Percentiles rank a stretch among this genome's conserved stretches.
These are phyloP conservation scores for Podochytrium sp. DNA, from an alignment of 192 early-diverging fungal genomes.

Conservation along the genomic window DNA sequence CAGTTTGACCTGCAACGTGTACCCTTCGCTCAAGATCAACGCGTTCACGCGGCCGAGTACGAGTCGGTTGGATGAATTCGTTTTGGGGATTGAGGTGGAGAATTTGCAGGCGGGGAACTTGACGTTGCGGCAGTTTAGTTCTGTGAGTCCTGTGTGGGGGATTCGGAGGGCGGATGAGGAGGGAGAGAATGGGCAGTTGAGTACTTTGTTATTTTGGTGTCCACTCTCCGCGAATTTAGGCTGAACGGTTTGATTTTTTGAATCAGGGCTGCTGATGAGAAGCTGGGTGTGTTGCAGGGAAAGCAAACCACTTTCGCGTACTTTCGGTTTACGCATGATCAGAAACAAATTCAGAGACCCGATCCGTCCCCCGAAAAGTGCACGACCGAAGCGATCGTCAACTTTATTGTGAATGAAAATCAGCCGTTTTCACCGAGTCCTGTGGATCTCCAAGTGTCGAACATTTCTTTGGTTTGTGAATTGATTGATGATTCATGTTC, in stretches of 20 bases:
- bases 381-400: constrained; percentile 54
- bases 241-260: not conserved
- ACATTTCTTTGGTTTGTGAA: constrained; percentile 33
- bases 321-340: constrained; percentile 43
- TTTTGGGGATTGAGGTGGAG: constrained; percentile 92
- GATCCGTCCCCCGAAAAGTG: constrained; percentile 47
- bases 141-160: constrained; percentile 73
- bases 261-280: not conserved
- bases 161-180: constrained; percentile 59
- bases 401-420: constrained; percentile 47
- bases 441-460: constrained; percentile 53
- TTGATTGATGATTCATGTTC: not conserved
- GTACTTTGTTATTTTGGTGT: not conserved
- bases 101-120: constrained; percentile 70
- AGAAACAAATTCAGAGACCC: not conserved
- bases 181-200: not conserved
- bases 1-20: constrained; percentile 64
- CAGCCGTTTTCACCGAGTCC: constrained; percentile 32
- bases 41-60: constrained; percentile 89
- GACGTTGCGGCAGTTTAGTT: constrained; percentile 69
- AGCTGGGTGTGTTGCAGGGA: constrained; percentile 29
- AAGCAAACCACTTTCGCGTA: constrained; percentile 53
- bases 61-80: constrained; percentile 77
- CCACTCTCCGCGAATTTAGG: not conserved
- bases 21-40: constrained; percentile 89